A percentile compares a stretch with the other conserved stretches of the same genome.
Evolutionary conservation across 352 stramenopile species (phyloP).

Genomic region (Phytophthora constricta): DNA sequence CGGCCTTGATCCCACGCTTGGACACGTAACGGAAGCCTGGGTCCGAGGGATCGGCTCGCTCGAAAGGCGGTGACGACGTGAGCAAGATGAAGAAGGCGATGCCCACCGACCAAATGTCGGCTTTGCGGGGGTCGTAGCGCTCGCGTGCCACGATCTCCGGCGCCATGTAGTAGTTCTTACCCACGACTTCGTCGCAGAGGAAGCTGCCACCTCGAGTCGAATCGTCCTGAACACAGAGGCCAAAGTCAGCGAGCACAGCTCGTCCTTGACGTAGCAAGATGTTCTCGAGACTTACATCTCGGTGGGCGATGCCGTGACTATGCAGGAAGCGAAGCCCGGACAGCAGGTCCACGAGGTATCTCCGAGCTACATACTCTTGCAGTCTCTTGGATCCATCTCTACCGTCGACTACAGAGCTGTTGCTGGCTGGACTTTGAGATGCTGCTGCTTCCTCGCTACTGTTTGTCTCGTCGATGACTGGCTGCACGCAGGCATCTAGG

Average conservation of each 20-base stretch:
- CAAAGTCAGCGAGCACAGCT: conserved; percentile 76
- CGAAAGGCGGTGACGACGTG: conserved; percentile 92
- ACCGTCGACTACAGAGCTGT: conserved; percentile 23
- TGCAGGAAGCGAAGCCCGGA: conserved; percentile 71
- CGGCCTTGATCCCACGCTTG: conserved; percentile 70
- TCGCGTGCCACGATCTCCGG: conserved; percentile 89
- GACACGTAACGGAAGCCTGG: conserved; percentile 86
- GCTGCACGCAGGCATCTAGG: conserved; percentile 59
- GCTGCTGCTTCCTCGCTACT: background rate
- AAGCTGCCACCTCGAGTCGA: conserved; percentile 13
- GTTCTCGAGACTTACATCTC: conserved; percentile 97
- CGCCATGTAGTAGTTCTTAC: conserved; percentile 97
- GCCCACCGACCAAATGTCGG: conserved; percentile 94
- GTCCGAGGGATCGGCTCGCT: conserved; percentile 86
- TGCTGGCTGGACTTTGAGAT: background rate
- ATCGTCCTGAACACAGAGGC: conserved; percentile 63
- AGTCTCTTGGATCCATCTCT: conserved; percentile 39
- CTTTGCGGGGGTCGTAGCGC: conserved; percentile 92
- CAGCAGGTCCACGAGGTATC: conserved; percentile 76
- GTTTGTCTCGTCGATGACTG: background rate
- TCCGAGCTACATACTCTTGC: conserved; percentile 50
- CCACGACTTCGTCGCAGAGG: conserved; percentile 70
- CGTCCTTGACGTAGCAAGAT: conserved; percentile 87
- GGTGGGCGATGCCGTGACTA: conserved; percentile 82
- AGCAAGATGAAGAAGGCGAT: conserved; percentile 96